A percentile compares a stretch with the other conserved stretches of the same genome.
Evolutionary conservation across 306 rosid genomes (phyloP).

Genomic region (Pueraria montana): DNA sequence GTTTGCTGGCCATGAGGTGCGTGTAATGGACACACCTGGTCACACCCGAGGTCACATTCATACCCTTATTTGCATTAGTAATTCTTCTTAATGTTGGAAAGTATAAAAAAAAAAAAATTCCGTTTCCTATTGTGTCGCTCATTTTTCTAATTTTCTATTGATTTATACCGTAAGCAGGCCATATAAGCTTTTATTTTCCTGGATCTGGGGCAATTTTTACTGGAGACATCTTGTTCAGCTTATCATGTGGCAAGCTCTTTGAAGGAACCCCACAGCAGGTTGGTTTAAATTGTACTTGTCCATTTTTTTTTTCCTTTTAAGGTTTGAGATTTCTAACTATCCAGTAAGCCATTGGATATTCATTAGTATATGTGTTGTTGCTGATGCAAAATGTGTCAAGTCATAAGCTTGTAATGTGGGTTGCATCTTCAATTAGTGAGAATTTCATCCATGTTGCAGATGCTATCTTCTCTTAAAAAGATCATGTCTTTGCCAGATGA

Average conservation of each 20-base stretch:
- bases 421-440: constrained; percentile 29
- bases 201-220: constrained; percentile 79
- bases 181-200: constrained; percentile 88
- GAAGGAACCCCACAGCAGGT: constrained; percentile 95
- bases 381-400: constrained; percentile 14
- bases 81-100: neutral
- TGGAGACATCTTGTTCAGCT: constrained; percentile 91
- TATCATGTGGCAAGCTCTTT: constrained; percentile 93
- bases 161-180: constrained; percentile 63
- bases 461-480: constrained; percentile 84
- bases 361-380: constrained; percentile 3
- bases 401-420: neutral
- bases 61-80: constrained; percentile 44
- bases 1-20: constrained; percentile 99
- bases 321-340: constrained; percentile 17
- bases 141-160: constrained; percentile 23
- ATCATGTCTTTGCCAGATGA: constrained; percentile 85
- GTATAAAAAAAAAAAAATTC: neutral
- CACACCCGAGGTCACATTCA: constrained; percentile 81
- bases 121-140: neutral
- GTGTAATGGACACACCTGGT: constrained; percentile 87
- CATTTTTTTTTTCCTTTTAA: neutral
- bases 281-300: constrained; percentile 29
- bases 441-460: constrained; percentile 65
- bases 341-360: neutral